Conservation (phyloP, 768 basidiomycete species). For the Boletus pseudo-olivaceus region DNA sequence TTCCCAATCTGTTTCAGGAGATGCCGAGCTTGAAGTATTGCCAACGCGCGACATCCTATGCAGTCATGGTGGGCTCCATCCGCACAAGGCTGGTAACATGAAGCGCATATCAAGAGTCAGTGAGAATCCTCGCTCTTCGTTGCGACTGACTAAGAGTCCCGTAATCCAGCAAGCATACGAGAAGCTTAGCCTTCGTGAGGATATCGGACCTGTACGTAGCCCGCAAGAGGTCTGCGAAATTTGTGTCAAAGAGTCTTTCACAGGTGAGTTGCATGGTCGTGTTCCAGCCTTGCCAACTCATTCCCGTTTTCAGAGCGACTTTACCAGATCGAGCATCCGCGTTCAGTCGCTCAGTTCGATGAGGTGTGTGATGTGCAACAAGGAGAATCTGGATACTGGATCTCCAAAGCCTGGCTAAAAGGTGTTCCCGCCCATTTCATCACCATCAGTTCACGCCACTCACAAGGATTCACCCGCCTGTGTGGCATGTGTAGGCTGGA, state of each 20-base stretch:
- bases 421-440: constrained; percentile 39
- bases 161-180: constrained; percentile 21
- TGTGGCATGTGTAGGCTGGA: constrained; percentile 59
- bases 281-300: background rate
- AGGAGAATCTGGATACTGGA: constrained; percentile 55
- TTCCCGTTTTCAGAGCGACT: constrained; percentile 48
- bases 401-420: constrained; percentile 78
- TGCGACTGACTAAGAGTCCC: background rate
- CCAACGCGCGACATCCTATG: constrained; percentile 54
- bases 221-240: constrained; percentile 53
- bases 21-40: constrained; percentile 20
- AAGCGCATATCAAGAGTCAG: constrained; percentile 63
- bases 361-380: constrained; percentile 42
- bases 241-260: constrained; percentile 58
- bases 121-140: background rate
- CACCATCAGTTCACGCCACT: constrained; percentile 9
- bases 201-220: constrained; percentile 47
- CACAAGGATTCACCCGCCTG: constrained; percentile 1
- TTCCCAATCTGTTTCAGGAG: constrained; percentile 14
- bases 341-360: constrained; percentile 57
- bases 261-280: constrained; percentile 39
- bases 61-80: constrained; percentile 59
- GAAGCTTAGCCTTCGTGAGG: constrained; percentile 34
- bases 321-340: constrained; percentile 68
- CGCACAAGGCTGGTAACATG: constrained; percentile 55